Evolutionary conservation across 192 early-diverging fungal species (phyloP).

Genomic region (Rhizophagus prolifer): DNA sequence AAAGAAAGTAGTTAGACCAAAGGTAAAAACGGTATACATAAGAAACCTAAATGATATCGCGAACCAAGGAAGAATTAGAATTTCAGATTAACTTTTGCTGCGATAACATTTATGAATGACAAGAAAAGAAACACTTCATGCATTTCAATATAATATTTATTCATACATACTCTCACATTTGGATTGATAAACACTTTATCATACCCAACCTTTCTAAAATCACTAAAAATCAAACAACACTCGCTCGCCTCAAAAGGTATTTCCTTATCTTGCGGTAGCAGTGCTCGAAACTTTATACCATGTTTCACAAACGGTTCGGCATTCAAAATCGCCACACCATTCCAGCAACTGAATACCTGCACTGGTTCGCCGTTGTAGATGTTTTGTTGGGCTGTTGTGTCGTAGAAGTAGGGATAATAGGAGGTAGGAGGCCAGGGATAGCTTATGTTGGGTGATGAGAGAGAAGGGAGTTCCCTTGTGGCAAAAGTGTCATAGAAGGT

Average conservation of each 20-base stretch:
- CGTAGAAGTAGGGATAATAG: too few relatives aligned
- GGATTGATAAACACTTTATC: slow-evolving; percentile 26
- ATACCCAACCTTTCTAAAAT: slow-evolving; percentile 16
- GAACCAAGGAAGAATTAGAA: too few relatives aligned
- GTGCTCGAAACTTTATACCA: background rate
- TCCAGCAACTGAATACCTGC: slow-evolving; percentile 33
- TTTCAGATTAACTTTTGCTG: too few relatives aligned
- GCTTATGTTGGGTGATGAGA: background rate
- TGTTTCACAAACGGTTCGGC: slow-evolving; percentile 23
- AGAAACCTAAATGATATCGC: too few relatives aligned
- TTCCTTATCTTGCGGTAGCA: background rate
- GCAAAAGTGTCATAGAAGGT: slow-evolving; percentile 32
- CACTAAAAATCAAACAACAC: slow-evolving; percentile 25
- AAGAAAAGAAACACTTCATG: too few relatives aligned
- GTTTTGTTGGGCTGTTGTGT: too few relatives aligned
- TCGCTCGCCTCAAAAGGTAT: slow-evolving; percentile 25
- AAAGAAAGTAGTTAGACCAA: too few relatives aligned
- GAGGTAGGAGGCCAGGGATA: too few relatives aligned
- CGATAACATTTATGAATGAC: too few relatives aligned
- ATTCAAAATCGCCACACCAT: slow-evolving; percentile 23
- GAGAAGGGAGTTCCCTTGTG: slow-evolving; percentile 14
- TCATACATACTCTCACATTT: slow-evolving; percentile 17
- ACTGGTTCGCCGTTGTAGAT: slow-evolving; percentile 1
- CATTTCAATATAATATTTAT: too few relatives aligned
- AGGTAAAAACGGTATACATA: too few relatives aligned